Base-by-base conservation (phyloP, 768 basidiomycete genomes). In the Astraeus odoratus region DNA sequence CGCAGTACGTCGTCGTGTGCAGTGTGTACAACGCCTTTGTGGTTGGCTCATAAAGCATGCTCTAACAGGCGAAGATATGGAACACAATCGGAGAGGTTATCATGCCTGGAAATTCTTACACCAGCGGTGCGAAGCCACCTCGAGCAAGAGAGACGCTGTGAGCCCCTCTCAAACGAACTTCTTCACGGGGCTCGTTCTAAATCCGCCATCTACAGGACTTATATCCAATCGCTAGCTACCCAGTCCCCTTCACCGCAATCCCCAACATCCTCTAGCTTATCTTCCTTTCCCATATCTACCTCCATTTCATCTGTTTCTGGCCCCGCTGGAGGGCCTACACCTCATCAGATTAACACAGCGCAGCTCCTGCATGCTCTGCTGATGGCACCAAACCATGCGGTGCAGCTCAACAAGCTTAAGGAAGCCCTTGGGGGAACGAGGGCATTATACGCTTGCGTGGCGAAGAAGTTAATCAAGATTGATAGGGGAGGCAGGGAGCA, bases 381-480 rank as follows among this genome's bases (percentile, higher is more conserved):
- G 20, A 66, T 65, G 15, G 66, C 75, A 8, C 77, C 80, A 0
- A 64, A 71, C 34, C 74, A 77, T 44, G 66, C 80, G 23, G 68
- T 87, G 61, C 67, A 83, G 8, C 59, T 89, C 12, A 78, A 74
- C 51, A 74, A 71, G 53, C 67, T 83, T 13, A 88, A 86, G 60
- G 76, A 76, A 40, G 58, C 70, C 18, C 62, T 89, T 18, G 73
- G 75, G 29, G 68, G 77, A 9, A 81, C 77, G 8, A 69, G 83
- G 33, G 76, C 84, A 13, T 60, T 89, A 10, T 90, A 86, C 55
- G 78, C 72, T 2, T 87, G 86, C 56, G 83, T 89, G n/a, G 87
- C 83, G 13, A 90, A 89, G 65, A 71, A 83, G 49, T 64, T 90
- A 42, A 59, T 90, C 48, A 83, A 77, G 63, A 86, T 89, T 51